Evolutionary conservation across 192 early-diverging fungal species (phyloP).

Genomic region (Jimgerdemannia lactiflua): DNA sequence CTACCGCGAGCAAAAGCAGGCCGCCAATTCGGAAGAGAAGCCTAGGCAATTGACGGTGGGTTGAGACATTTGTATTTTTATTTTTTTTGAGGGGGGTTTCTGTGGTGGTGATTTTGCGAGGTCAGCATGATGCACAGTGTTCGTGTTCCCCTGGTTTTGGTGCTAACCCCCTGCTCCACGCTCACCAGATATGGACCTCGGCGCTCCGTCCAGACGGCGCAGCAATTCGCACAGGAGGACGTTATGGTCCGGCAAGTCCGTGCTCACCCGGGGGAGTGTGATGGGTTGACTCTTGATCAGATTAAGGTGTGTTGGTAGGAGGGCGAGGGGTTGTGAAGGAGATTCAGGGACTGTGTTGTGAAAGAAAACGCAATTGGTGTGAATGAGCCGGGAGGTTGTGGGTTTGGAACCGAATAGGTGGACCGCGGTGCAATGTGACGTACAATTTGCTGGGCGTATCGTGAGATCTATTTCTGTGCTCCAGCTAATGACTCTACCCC

Average conservation of each 20-base stretch:
- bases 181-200: conserved; percentile 72
- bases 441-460: too few relatives aligned
- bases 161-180: conserved; percentile 4
- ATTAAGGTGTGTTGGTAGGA: conserved; percentile 39
- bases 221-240: conserved; percentile 56
- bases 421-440: too few relatives aligned
- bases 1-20: conserved; percentile 45
- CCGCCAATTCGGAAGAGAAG: conserved; percentile 32
- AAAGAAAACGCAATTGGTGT: not conserved
- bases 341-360: too few relatives aligned
- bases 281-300: conserved; percentile 61
- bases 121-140: too few relatives aligned
- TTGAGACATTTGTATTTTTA: not conserved
- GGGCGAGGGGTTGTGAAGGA: not conserved
- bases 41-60: conserved; percentile 29
- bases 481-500: too few relatives aligned
- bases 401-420: too few relatives aligned
- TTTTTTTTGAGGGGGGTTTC: not conserved
- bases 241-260: conserved; percentile 60
- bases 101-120: too few relatives aligned
- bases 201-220: conserved; percentile 70
- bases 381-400: too few relatives aligned
- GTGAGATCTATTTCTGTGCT: too few relatives aligned
- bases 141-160: too few relatives aligned
- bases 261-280: conserved; percentile 68